These are phyloP conservation scores for Effrenium voratum DNA, from an alignment of 73 alveolate species.

Conservation along the genomic window DNA sequence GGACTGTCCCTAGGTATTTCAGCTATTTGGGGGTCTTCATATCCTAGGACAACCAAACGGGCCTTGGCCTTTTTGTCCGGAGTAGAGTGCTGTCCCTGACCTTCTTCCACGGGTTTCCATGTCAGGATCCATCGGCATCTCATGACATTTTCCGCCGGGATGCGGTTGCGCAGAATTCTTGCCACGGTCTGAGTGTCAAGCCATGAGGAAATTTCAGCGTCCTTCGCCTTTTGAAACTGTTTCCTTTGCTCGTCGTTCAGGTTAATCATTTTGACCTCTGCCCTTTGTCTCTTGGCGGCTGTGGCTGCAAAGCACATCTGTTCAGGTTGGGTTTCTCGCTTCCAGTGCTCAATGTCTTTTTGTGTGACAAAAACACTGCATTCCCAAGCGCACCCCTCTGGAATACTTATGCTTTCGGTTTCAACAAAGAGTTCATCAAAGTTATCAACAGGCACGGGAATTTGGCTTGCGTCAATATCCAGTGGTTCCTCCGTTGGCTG, in stretches of 20 bases:
- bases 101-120: neutral
- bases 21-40: neutral
- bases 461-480: neutral
- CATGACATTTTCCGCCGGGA: neutral
- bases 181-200: neutral
- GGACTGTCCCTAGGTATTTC: neutral
- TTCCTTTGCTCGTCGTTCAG: neutral
- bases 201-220: neutral
- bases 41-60: slow-evolving; percentile 1
- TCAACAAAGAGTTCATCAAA: neutral
- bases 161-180: neutral
- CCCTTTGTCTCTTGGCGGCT: neutral
- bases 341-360: neutral
- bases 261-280: neutral
- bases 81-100: no score
- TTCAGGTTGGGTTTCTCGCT: neutral
- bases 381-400: neutral
- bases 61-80: neutral
- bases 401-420: neutral
- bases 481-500: neutral
- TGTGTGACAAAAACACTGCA: neutral
- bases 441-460: neutral
- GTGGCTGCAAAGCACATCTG: slow-evolving; percentile 2
- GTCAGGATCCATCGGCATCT: neutral
- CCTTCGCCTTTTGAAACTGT: slow-evolving; percentile 9